Base-by-base conservation (phyloP, 1,139 yeast genomes). In the Nematodospora anomalae region DNA sequence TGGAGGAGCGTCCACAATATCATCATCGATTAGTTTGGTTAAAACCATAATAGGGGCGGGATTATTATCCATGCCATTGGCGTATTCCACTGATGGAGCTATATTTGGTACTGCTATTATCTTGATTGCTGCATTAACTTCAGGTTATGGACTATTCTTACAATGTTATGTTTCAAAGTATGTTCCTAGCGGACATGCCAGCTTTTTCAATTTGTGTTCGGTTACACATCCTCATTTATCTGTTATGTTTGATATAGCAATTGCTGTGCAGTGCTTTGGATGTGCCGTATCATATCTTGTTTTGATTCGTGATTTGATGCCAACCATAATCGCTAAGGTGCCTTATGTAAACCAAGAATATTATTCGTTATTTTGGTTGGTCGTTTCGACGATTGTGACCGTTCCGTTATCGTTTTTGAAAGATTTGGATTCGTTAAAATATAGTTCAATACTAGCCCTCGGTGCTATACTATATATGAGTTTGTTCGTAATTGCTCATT, bases 11-110 rank as follows among this genome's bases (percentile, higher is more conserved):
- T 56, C 67, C n/a, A 49, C 57, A 14, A 48, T 64, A 4, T 79
- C 84, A 2, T 79, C 85, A 1, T 58, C 73, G 18, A 60, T 83
- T 29, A 81, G 81, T 49, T 64, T 85, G 38, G 68, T 80, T 39
- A 84, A 84, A 56, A 84, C 92, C 6, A 82, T 84, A 39, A 72
- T 83, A 12, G 96, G 97, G 3, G 96, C 98, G 0, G 98, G 98
- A 0, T 75, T 92, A 48, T 74, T 92, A 39, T 96, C 97, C 11
- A 83, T 94, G 69, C 97, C 98, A 1, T 83, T 76, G 52, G 95
- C 97, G 0, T 83, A 86, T 58, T 72, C 80, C 38, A 79, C 90
- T n/a, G 95, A 90, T 55, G 96, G 97, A 2, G 58, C 89, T 3
- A 47, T 82, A 1, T 62, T 83, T 23, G 98, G 97, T 0, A 54